Evolutionary conservation across 495 filamentous ascomycete genomes (phyloP).

Genomic region (Talaromyces stipitatus): DNA sequence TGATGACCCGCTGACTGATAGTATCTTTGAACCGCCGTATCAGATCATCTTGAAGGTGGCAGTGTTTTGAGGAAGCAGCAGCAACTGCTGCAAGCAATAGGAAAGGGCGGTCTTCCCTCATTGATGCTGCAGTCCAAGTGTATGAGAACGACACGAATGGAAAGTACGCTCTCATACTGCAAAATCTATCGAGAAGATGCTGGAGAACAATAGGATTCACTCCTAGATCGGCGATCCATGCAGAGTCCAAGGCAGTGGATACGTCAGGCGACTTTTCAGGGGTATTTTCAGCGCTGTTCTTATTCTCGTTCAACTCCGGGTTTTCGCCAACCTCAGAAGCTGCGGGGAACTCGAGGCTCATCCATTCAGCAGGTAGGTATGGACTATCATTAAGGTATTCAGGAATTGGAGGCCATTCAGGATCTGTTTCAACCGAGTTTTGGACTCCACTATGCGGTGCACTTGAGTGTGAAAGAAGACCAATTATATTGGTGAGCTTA

Average conservation of each 20-base stretch:
- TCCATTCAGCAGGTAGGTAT: constrained; percentile 6
- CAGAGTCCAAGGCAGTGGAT: background rate
- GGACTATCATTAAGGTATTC: background rate
- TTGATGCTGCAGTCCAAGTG: constrained; percentile 3
- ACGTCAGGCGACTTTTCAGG: background rate
- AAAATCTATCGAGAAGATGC: constrained; percentile 10
- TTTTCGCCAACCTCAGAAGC: background rate
- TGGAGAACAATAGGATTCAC: constrained; percentile 7
- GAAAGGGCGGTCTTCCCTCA: constrained; percentile 13
- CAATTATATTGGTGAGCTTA: constrained; percentile 12
- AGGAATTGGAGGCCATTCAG: background rate
- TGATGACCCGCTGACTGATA: constrained; percentile 9
- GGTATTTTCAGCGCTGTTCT: background rate
- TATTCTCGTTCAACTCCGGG: background rate
- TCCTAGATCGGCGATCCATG: constrained; percentile 9
- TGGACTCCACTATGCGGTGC: constrained; percentile 2
- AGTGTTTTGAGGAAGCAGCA: constrained; percentile 10
- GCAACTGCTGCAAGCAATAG: constrained; percentile 14
- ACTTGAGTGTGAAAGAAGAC: constrained; percentile 9
- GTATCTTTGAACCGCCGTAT: constrained; percentile 8
- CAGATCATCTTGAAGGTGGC: constrained; percentile 10
- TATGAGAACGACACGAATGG: constrained; percentile 9
- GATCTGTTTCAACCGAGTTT: background rate
- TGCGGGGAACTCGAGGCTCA: constrained; percentile 4
- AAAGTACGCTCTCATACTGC: constrained; percentile 8